phyloP scores from a whole-genome alignment of 108 stramenopile species.

The Bacterosira constricta region DNA sequence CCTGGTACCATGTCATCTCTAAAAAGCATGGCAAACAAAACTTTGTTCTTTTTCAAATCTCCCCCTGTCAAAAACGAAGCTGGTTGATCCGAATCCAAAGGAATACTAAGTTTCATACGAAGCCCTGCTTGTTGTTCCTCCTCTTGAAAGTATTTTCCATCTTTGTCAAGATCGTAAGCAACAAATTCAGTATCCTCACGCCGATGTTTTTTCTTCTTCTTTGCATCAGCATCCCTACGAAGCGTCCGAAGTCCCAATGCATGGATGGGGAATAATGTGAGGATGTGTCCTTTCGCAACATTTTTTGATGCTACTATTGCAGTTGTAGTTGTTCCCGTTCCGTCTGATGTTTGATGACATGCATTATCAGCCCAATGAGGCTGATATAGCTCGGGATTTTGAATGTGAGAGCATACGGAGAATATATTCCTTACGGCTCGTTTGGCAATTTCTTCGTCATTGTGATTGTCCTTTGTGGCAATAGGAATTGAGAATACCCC shows the following conservation, averaged over 20 bases:
- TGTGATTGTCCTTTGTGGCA: too few relatives aligned
- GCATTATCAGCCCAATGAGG: slow-evolving; percentile 39
- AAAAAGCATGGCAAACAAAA: slow-evolving; percentile 34
- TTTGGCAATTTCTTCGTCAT: slow-evolving; percentile 29
- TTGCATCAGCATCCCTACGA: slow-evolving; percentile 2
- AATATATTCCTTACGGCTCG: slow-evolving; percentile 26
- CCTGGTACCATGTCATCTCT: slow-evolving; percentile 21
- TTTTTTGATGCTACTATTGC: slow-evolving; percentile 5
- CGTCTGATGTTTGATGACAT: background rate
- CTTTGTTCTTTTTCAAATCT: slow-evolving; percentile 12
- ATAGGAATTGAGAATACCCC: too few relatives aligned
- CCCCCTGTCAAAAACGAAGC: background rate
- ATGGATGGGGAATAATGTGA: slow-evolving; percentile 47
- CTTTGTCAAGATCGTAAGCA: slow-evolving; percentile 15
- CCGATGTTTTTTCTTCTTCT: slow-evolving; percentile 4
- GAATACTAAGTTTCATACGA: slow-evolving; percentile 24
- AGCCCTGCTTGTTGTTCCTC: slow-evolving; percentile 1
- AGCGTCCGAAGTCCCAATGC: slow-evolving; percentile 27
- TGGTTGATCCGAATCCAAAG: slow-evolving; percentile 27
- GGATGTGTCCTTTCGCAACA: slow-evolving; percentile 20
- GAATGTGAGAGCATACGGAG: slow-evolving; percentile 38
- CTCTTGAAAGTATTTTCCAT: slow-evolving; percentile 22
- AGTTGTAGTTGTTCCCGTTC: background rate
- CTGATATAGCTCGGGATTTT: slow-evolving; percentile 35
- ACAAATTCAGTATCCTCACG: slow-evolving; percentile 28